These are phyloP conservation scores for Inosperma sp. DNA, from an alignment of 768 basidiomycete genomes.

Conservation along the genomic window DNA sequence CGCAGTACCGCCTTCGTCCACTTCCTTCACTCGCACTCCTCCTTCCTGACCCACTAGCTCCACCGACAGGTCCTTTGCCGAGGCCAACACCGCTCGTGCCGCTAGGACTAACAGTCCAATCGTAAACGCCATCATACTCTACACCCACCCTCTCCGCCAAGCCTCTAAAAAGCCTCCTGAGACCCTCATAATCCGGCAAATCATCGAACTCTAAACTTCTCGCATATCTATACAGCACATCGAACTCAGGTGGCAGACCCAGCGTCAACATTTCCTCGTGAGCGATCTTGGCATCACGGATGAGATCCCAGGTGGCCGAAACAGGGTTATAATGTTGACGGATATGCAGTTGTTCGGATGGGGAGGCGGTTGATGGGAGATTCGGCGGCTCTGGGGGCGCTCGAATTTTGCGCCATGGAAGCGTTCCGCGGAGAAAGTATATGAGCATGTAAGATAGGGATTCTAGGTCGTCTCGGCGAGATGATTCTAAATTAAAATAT, in stretches of 20 bases:
- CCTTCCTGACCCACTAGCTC: conserved; percentile 12
- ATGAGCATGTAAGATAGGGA: conserved; percentile 79
- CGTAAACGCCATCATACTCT: conserved; percentile 48
- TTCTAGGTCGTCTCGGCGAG: conserved; percentile 76
- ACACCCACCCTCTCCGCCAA: conserved; percentile 52
- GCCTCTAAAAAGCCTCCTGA: conserved; percentile 66
- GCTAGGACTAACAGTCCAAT: conserved; percentile 34
- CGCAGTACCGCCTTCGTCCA: conserved; percentile 34
- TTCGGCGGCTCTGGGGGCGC: conserved; percentile 40
- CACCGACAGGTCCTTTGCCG: not conserved
- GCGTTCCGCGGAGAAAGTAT: conserved; percentile 71
- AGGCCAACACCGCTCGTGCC: conserved; percentile 15
- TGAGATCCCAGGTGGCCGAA: conserved; percentile 70
- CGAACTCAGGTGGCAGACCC: conserved; percentile 77
- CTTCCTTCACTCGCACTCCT: conserved; percentile 29
- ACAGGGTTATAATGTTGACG: conserved; percentile 47
- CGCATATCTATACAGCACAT: conserved; percentile 74
- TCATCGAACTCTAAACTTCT: conserved; percentile 83
- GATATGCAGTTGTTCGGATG: conserved; percentile 24
- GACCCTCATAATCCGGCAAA: conserved; percentile 82
- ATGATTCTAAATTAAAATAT: conserved; percentile 48
- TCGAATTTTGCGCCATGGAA: conserved; percentile 74
- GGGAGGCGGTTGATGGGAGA: conserved; percentile 21
- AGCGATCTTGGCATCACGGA: conserved; percentile 66
- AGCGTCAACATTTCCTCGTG: conserved; percentile 65